Evolutionary conservation across 768 basidiomycete genomes (phyloP), one percentile per base, ranked within the genome.

Genomic region (Melanogaster broomeanus): DNA sequence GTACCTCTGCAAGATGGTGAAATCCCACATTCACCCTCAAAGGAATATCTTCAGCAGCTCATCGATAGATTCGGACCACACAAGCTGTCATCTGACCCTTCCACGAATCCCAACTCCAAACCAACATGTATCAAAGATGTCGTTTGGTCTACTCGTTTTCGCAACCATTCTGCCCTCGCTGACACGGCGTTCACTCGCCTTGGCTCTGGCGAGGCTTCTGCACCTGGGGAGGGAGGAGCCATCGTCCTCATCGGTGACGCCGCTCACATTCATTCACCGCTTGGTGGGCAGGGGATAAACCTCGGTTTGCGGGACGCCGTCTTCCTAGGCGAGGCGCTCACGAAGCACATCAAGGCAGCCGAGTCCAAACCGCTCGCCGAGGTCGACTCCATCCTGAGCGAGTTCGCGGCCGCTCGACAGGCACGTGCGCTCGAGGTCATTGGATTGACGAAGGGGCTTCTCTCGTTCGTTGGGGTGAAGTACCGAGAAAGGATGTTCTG

Each of bases 231-330:
- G n/a, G 67, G 64, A 2, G 61, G 55, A 0, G 52, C 40, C 6
- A 38, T 67, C 48, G 13, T 68, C 35, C 56, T 79, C 33, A 37
- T 75, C 7, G 77, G 77, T 5, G 77, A 79, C 55, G 78, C 81
- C 4, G 81, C 81, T 28, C 71, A 77, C n/a, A 74, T 81, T 41
- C 81, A 81, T 51, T 77, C 80, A 0, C 81, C 80, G 21, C 68
- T 73, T 6, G 81, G 81, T 2, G 81, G 81, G 1, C 80, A 81
- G 48, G 81, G 81, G 11, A 78, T 83, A 79, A 81, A 81, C 53
- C 72, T 82, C n/a, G 78, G 81, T 6, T 64, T 83, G n/a, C 72
- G 80, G 15, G 81, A 83, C 52, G 80, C 76, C 7, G 61, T 80
- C 19, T 66, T 69, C 42, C 71, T 82, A 4, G 79, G 74, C 6